Percentiles rank a stretch among this genome's conserved stretches.
Conservation (phyloP, 2,329 filamentous ascomycete genomes). For the Didymellaceae sp. region DNA sequence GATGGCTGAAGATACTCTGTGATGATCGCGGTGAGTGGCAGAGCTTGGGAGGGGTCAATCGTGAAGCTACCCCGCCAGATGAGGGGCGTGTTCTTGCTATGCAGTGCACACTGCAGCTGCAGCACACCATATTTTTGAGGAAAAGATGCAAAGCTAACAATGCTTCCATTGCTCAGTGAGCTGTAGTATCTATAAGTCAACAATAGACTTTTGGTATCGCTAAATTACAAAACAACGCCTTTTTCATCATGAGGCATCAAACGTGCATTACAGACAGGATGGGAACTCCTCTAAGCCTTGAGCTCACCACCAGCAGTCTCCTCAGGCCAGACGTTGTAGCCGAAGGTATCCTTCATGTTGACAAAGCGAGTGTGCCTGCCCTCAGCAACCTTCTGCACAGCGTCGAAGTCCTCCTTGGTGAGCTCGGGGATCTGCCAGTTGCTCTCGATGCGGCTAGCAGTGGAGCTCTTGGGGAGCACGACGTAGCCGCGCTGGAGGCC, state of each 20-base stretch:
- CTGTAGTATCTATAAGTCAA: conserved; percentile 21
- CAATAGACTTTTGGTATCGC: conserved; percentile 33
- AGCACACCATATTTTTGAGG: not conserved
- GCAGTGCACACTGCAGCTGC: too few species aligned
- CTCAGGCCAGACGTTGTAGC: conserved; percentile 67
- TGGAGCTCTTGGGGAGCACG: conserved; percentile 52
- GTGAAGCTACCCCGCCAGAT: too few species aligned
- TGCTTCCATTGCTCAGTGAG: conserved; percentile 15
- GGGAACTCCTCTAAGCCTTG: conserved; percentile 23
- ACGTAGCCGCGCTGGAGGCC: conserved; percentile 74
- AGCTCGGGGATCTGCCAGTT: conserved; percentile 71
- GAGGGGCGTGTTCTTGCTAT: too few species aligned
- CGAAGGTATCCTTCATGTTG: conserved; percentile 83
- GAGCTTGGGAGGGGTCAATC: too few species aligned
- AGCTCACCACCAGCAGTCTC: conserved; percentile 44
- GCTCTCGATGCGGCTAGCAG: conserved; percentile 55
- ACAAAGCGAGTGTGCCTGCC: conserved; percentile 74
- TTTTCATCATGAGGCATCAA: not conserved
- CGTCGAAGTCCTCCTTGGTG: conserved; percentile 60
- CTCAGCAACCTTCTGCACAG: conserved; percentile 68
- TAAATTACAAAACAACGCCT: conserved; percentile 20
- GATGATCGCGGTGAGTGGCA: too few species aligned
- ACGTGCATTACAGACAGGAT: not conserved
- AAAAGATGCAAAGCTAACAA: not conserved
- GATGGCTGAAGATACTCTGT: too few species aligned